Evolutionary conservation across 352 stramenopile species (phyloP).

Genomic region (Thalassiosira hispida): DNA sequence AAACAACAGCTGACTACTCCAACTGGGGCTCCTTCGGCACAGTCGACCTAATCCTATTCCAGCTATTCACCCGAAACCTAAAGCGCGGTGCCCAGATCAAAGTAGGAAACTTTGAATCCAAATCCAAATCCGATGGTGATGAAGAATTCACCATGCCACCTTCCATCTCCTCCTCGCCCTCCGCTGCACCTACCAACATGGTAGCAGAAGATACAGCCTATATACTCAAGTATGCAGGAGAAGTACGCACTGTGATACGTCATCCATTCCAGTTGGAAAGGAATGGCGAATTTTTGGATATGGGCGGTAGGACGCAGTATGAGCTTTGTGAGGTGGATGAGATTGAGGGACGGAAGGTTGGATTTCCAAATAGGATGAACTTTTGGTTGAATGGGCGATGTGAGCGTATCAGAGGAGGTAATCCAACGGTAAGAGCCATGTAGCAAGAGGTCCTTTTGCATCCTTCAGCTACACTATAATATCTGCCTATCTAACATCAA

Average conservation of each 20-base stretch:
- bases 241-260: constrained; percentile 48
- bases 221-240: constrained; percentile 50
- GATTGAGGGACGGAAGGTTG: constrained; percentile 28
- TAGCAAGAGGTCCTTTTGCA: no score
- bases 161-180: constrained; percentile 20
- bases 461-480: no score
- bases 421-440: no score
- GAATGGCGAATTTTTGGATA: constrained; percentile 46
- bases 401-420: constrained; percentile 26
- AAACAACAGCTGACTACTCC: no score
- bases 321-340: constrained; percentile 54
- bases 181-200: constrained; percentile 29
- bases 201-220: constrained; percentile 30
- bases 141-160: constrained; percentile 26
- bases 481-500: no score
- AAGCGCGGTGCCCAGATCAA: no score
- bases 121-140: no score
- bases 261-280: constrained; percentile 52
- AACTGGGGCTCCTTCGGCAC: no score
- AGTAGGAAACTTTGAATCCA: no score
- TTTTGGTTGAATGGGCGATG: constrained; percentile 35
- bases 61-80: no score
- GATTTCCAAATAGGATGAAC: constrained; percentile 52
- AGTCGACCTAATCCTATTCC: no score
- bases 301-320: constrained; percentile 40